Evolutionary conservation across 345 rosid species (phyloP).

Genomic region (Nephelium lappaceum): DNA sequence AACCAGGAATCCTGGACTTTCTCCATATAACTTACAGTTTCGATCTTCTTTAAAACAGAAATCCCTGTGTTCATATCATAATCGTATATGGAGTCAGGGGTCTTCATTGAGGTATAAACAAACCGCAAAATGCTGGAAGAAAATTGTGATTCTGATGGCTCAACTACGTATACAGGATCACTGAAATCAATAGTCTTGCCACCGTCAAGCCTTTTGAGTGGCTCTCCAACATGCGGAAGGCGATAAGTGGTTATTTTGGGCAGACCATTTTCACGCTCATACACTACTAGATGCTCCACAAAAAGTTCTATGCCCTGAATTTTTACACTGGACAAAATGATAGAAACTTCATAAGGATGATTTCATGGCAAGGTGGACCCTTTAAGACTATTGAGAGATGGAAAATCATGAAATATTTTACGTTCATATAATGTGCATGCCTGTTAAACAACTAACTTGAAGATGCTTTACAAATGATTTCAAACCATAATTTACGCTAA

Average conservation of each 20-base stretch:
- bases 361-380: conserved; percentile 5
- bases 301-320: conserved; percentile 79
- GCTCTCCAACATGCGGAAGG: conserved; percentile 76
- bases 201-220: conserved; percentile 59
- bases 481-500: neutral
- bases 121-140: conserved; percentile 73
- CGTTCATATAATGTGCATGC: too few relatives aligned
- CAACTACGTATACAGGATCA: conserved; percentile 73
- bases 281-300: conserved; percentile 69
- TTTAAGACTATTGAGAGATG: conserved; percentile 3
- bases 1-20: neutral
- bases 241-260: conserved; percentile 60
- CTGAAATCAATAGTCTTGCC: conserved; percentile 68
- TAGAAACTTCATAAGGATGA: conserved; percentile 17
- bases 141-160: conserved; percentile 57
- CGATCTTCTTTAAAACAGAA: conserved; percentile 82
- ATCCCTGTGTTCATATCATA: conserved; percentile 75
- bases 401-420: neutral
- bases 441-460: neutral
- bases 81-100: conserved; percentile 76
- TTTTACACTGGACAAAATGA: conserved; percentile 59
- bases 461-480: neutral
- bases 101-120: conserved; percentile 79
- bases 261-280: conserved; percentile 83
- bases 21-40: conserved; percentile 54